A percentile compares a stretch with the other conserved stretches of the same genome.
Evolutionary conservation across 2,329 filamentous ascomycete species (phyloP).

Genomic region (Verticillium nubilum): DNA sequence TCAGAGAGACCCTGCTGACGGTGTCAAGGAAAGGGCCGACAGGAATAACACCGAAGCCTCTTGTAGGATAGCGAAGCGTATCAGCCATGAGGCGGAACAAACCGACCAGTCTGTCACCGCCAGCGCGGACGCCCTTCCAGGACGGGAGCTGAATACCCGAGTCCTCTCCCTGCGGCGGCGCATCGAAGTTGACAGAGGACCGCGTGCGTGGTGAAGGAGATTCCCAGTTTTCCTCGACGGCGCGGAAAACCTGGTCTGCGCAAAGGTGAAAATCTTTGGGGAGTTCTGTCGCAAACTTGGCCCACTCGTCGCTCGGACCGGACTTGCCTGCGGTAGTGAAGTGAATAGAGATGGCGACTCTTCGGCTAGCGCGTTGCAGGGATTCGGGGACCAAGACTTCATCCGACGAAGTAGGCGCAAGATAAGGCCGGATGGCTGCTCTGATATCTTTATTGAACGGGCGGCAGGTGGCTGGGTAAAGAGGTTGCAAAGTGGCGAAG

Average conservation of each 20-base stretch:
- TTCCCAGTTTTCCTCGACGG: conserved; percentile 77
- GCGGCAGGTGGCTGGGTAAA: conserved; percentile 78
- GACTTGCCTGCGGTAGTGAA: conserved; percentile 81
- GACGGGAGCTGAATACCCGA: conserved; percentile 48
- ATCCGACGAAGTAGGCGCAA: conserved; percentile 60
- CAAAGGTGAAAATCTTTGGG: conserved; percentile 64
- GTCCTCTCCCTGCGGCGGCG: conserved; percentile 40
- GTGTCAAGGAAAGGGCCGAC: conserved; percentile 65
- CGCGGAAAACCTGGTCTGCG: conserved; percentile 71
- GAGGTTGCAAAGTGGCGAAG: conserved; percentile 66
- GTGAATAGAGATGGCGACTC: conserved; percentile 65
- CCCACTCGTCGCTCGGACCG: conserved; percentile 73
- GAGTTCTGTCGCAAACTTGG: conserved; percentile 54
- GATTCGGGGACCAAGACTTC: conserved; percentile 40
- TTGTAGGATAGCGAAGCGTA: conserved; percentile 60
- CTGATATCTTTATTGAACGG: conserved; percentile 67
- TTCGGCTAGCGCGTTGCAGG: conserved; percentile 54
- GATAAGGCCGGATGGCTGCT: conserved; percentile 49
- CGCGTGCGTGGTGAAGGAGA: conserved; percentile 49
- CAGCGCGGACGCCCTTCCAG: conserved; percentile 73
- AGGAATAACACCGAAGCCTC: conserved; percentile 60
- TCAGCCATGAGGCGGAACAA: conserved; percentile 61
- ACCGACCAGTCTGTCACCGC: conserved; percentile 61
- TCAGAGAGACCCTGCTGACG: conserved; percentile 62
- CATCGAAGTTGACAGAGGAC: conserved; percentile 34